A percentile compares a stretch with the other conserved stretches of the same genome.
Conservation (phyloP, 176 grass and related monocot species). For the Typha latifolia region DNA sequence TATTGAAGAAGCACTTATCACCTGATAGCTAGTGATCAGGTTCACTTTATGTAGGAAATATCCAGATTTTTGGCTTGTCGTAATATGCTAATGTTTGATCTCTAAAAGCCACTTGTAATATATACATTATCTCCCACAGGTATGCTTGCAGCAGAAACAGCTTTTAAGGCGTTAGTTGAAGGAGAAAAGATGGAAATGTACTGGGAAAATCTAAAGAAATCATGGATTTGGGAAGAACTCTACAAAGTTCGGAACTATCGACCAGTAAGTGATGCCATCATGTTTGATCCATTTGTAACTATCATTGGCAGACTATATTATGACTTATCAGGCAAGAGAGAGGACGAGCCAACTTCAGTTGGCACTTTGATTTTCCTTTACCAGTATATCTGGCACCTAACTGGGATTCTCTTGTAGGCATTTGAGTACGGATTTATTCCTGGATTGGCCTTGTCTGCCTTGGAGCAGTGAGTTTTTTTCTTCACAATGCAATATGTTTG, state of each 20-base stretch:
- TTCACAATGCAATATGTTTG: background rate
- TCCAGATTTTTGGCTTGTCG: background rate
- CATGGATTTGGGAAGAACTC: slow-evolving; percentile 97
- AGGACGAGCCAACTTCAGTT: background rate
- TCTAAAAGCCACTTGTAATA: background rate
- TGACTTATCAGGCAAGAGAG: background rate
- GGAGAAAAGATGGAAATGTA: slow-evolving; percentile 84
- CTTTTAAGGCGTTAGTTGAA: slow-evolving; percentile 59
- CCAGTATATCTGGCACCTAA: no score
- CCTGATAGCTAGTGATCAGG: no score
- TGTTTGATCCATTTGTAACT: no score
- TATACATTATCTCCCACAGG: slow-evolving; percentile 35
- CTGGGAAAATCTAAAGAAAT: slow-evolving; percentile 79
- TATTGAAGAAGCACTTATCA: no score
- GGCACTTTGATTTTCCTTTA: background rate
- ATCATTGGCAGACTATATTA: no score
- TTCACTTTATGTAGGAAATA: background rate
- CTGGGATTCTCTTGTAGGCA: slow-evolving; percentile 38
- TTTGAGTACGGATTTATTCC: slow-evolving; percentile 85
- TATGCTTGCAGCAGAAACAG: slow-evolving; percentile 84
- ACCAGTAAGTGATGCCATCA: slow-evolving; percentile 39
- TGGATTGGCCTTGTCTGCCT: slow-evolving; percentile 81
- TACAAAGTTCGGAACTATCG: slow-evolving; percentile 84
- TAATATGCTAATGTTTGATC: background rate
- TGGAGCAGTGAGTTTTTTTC: slow-evolving; percentile 57